Percentiles rank a stretch among this genome's conserved stretches.
These are phyloP conservation scores for Neurospora intermedia DNA, from an alignment of 495 filamentous ascomycete species.

Conservation along the genomic window DNA sequence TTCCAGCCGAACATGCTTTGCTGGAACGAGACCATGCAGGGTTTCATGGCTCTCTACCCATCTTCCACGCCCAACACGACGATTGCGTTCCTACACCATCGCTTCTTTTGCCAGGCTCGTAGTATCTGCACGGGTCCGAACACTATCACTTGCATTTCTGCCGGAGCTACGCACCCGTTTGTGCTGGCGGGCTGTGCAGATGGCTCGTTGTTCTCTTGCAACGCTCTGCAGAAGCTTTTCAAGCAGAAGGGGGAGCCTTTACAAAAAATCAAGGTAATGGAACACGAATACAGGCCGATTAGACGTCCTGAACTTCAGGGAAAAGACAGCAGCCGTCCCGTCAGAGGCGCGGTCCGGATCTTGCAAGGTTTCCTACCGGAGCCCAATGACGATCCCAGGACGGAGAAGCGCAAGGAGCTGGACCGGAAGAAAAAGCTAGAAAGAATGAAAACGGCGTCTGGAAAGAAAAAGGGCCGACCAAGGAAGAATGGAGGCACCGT, in stretches of 20 bases:
- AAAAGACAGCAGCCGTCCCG: background rate
- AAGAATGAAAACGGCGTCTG: constrained; percentile 46
- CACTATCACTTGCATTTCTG: constrained; percentile 31
- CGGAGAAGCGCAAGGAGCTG: constrained; percentile 53
- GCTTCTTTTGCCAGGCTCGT: constrained; percentile 34
- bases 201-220: constrained; percentile 34
- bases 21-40: constrained; percentile 36
- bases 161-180: constrained; percentile 33
- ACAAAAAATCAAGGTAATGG: constrained; percentile 34
- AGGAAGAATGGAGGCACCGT: constrained; percentile 15
- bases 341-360: constrained; percentile 28
- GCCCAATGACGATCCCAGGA: constrained; percentile 55
- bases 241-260: constrained; percentile 31
- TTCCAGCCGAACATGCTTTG: constrained; percentile 36
- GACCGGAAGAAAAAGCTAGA: constrained; percentile 42
- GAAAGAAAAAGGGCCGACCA: constrained; percentile 38
- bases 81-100: constrained; percentile 33
- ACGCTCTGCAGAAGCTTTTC: constrained; percentile 35
- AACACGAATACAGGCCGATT: constrained; percentile 32
- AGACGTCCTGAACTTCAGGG: background rate
- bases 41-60: constrained; percentile 35
- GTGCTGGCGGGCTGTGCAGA: constrained; percentile 33
- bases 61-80: constrained; percentile 35
- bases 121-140: constrained; percentile 36
- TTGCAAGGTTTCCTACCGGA: constrained; percentile 34